Conservation (phyloP, 176 grass and related monocot species). For the Triticum timopheevii region DNA sequence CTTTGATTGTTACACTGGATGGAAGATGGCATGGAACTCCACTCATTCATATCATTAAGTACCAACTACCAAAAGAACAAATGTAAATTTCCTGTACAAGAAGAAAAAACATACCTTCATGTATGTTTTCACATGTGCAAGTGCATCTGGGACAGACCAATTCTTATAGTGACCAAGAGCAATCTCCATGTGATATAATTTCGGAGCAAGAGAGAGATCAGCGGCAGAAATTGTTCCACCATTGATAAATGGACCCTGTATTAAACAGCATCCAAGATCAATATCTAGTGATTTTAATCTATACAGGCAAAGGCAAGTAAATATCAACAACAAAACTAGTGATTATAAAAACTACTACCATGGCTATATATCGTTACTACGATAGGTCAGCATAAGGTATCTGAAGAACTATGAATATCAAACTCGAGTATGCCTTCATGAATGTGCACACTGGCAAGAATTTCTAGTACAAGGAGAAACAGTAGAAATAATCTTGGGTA, state of each 20-base stretch:
- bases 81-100: background rate
- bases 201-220: slow-evolving; percentile 81
- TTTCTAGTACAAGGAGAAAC: background rate
- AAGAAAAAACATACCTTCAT: slow-evolving; percentile 61
- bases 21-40: background rate
- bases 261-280: slow-evolving; percentile 13
- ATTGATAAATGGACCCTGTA: slow-evolving; percentile 89
- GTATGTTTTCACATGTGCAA: slow-evolving; percentile 68
- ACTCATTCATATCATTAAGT: background rate
- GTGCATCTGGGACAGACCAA: slow-evolving; percentile 86
- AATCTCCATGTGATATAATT: slow-evolving; percentile 96
- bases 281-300: slow-evolving; percentile 8
- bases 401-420: slow-evolving; percentile 1
- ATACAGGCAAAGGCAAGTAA: background rate
- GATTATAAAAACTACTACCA: slow-evolving; percentile 1
- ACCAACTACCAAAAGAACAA: slow-evolving; percentile 7
- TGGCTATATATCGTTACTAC: background rate
- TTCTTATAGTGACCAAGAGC: slow-evolving; percentile 86
- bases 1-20: slow-evolving; percentile 10
- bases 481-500: background rate
- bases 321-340: slow-evolving; percentile 24
- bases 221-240: slow-evolving; percentile 65
- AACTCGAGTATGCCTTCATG: background rate
- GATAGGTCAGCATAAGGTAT: background rate
- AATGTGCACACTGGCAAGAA: background rate